phyloP scores from a whole-genome alignment of 106 monocot genomes.

The Allium sativum region DNA sequence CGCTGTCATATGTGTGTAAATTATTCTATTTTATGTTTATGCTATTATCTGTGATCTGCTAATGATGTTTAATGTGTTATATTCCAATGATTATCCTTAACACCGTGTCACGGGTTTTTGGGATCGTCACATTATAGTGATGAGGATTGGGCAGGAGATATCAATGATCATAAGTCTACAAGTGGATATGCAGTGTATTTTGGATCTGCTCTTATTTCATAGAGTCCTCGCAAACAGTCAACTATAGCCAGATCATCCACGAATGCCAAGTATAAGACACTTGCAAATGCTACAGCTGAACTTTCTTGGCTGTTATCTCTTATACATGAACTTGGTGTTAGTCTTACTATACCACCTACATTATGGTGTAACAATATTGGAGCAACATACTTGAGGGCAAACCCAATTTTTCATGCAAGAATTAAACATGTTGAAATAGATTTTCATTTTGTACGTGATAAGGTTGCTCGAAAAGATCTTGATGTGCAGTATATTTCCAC shows the following conservation, averaged over 20 bases:
- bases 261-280: neutral
- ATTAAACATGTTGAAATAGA: conserved; percentile 17
- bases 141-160: neutral
- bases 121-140: no score
- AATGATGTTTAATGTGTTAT: no score
- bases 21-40: no score
- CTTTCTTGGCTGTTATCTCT: neutral
- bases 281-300: conserved; percentile 5
- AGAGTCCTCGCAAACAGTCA: conserved; percentile 15
- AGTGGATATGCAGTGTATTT: conserved; percentile 3
- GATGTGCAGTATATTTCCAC: neutral
- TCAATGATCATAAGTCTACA: neutral
- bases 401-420: conserved; percentile 10
- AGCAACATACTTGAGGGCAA: neutral
- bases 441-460: conserved; percentile 14
- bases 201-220: conserved; percentile 6
- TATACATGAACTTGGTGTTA: conserved; percentile 1
- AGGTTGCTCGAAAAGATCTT: neutral
- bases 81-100: no score
- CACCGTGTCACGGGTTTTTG: no score
- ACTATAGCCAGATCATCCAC: conserved; percentile 8
- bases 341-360: neutral
- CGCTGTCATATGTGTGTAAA: no score
- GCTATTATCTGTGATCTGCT: no score
- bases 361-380: conserved; percentile 19